Conservation (phyloP, 148 eudicot species). For the Pouteria glomerata region DNA sequence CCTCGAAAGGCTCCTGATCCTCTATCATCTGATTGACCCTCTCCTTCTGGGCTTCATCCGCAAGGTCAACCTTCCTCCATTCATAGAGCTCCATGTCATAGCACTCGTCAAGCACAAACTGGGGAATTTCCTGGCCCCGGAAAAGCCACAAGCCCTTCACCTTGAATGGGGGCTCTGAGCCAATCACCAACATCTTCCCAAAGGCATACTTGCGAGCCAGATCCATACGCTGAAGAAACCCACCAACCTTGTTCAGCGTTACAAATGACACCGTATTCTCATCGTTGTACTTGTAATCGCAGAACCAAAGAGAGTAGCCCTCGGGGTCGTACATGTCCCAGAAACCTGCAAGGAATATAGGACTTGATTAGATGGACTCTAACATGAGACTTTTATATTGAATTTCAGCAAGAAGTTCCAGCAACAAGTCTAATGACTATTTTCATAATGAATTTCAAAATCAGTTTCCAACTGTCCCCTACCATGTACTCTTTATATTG, state of each 20-base stretch:
- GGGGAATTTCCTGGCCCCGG: conserved; percentile 30
- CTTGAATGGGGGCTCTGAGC: conserved; percentile 28
- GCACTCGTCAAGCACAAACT: conserved; percentile 33
- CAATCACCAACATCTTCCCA: conserved; percentile 35
- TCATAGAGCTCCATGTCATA: conserved; percentile 37
- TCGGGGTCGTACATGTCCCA: conserved; percentile 82
- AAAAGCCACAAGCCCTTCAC: conserved; percentile 36
- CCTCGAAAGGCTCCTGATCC: conserved; percentile 35
- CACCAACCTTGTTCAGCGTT: conserved; percentile 34
- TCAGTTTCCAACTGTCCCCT: too few species aligned
- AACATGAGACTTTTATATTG: too few species aligned
- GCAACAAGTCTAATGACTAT: too few species aligned
- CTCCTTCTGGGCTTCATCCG: conserved; percentile 32
- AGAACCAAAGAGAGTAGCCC: conserved; percentile 47
- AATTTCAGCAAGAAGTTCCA: too few species aligned
- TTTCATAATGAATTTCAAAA: too few species aligned
- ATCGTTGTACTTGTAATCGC: conserved; percentile 47
- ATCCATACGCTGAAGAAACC: conserved; percentile 34
- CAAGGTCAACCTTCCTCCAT: conserved; percentile 31
- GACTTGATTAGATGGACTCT: not conserved
- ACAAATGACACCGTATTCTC: conserved; percentile 39
- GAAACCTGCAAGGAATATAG: conserved; percentile 40
- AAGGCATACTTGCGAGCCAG: conserved; percentile 34
- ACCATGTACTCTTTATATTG: too few species aligned
- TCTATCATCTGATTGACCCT: conserved; percentile 34